A percentile compares a stretch with the other conserved stretches of the same genome.
Evolutionary conservation across 805 yeast genomes (phyloP).

Genomic region (Wickerhamiella lipophila): DNA sequence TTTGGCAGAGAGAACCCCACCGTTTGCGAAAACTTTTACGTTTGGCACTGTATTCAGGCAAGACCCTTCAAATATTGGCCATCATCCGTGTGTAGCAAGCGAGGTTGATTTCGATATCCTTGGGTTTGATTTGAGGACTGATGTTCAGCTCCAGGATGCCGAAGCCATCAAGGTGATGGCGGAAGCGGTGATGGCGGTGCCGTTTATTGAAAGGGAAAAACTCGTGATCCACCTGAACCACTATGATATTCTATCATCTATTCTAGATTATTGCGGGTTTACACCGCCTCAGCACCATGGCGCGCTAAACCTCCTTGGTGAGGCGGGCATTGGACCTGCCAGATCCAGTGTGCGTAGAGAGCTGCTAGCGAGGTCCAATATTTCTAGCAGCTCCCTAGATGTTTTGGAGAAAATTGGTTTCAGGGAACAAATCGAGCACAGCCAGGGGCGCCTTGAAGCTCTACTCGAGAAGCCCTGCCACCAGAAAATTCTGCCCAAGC

Average conservation of each 20-base stretch:
- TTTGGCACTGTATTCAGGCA: conserved; percentile 68
- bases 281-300: conserved; percentile 59
- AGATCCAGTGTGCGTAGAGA: conserved; percentile 46
- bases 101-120: conserved; percentile 82
- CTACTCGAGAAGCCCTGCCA: conserved; percentile 59
- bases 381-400: conserved; percentile 69
- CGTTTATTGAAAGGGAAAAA: conserved; percentile 48
- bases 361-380: conserved; percentile 51
- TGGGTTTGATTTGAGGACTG: conserved; percentile 27
- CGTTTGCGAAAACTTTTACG: conserved; percentile 49
- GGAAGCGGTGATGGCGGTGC: conserved; percentile 54
- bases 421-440: conserved; percentile 49
- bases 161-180: conserved; percentile 75
- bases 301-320: conserved; percentile 62
- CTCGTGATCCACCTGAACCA: conserved; percentile 63
- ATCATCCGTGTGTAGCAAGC: conserved; percentile 63
- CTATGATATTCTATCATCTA: conserved; percentile 59
- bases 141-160: conserved; percentile 56
- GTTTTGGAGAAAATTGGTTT: conserved; percentile 76
- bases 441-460: conserved; percentile 43
- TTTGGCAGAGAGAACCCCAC: conserved; percentile 50
- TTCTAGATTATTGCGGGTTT: conserved; percentile 71
- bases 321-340: conserved; percentile 55
- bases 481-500: conserved; percentile 52
- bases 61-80: conserved; percentile 32